phyloP scores from a whole-genome alignment of 805 yeast genomes.

The Kuraishia ogatae region DNA sequence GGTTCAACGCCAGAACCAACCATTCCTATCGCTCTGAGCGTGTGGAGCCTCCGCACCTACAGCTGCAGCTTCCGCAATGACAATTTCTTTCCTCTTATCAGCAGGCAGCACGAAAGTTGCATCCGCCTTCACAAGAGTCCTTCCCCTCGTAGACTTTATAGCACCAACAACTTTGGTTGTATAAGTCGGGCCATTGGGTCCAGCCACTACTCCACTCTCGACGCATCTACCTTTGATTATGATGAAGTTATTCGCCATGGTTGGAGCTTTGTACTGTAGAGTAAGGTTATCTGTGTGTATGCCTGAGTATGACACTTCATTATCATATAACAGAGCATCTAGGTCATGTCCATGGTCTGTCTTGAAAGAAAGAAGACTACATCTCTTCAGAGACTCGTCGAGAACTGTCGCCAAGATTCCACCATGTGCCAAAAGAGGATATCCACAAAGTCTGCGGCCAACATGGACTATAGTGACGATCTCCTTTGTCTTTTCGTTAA shows the following conservation, averaged over 20 bases:
- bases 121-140: constrained; percentile 45
- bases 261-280: constrained; percentile 58
- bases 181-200: constrained; percentile 20
- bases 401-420: constrained; percentile 77
- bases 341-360: constrained; percentile 17
- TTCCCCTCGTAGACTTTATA: constrained; percentile 45
- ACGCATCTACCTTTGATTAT: constrained; percentile 45
- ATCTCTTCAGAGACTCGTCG: constrained; percentile 65
- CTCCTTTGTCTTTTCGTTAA: constrained; percentile 45
- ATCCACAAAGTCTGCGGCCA: constrained; percentile 76
- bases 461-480: constrained; percentile 63
- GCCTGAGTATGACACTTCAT: constrained; percentile 26
- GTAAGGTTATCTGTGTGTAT: constrained; percentile 40
- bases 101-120: constrained; percentile 30
- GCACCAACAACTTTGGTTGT: constrained; percentile 37
- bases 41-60: constrained; percentile 1
- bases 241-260: constrained; percentile 71
- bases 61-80: no score
- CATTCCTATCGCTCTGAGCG: neutral
- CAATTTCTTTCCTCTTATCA: neutral
- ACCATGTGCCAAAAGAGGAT: constrained; percentile 83
- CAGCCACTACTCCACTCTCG: neutral
- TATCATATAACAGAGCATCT: constrained; percentile 9
- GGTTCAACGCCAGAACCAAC: constrained; percentile 6
- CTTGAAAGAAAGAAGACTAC: constrained; percentile 29